Conservation (phyloP, 768 basidiomycete genomes). For the Lactarius hengduanensis region DNA sequence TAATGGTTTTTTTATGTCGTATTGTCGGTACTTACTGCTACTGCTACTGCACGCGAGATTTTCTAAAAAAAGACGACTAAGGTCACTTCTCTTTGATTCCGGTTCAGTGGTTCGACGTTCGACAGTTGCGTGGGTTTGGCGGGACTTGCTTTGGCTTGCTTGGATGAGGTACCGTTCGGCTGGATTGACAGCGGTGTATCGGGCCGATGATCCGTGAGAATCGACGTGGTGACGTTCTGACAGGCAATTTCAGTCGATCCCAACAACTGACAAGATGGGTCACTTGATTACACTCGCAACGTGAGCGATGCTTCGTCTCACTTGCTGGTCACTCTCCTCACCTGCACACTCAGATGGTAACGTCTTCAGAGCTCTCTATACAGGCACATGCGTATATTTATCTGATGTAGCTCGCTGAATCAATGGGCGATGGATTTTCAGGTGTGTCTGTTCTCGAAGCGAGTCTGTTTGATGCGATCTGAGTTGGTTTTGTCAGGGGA, state of each 20-base stretch:
- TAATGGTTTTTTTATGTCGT: background rate
- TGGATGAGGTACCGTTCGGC: background rate
- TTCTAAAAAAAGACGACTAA: too few relatives aligned
- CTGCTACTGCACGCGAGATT: background rate
- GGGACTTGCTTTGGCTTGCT: background rate
- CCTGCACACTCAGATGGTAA: constrained; percentile 21
- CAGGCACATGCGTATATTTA: background rate
- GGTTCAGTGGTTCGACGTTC: too few relatives aligned
- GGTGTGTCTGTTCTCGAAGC: constrained; percentile 39
- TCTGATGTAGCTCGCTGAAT: constrained; percentile 72
- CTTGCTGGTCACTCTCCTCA: background rate
- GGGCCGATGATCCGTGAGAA: background rate
- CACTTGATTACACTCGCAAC: constrained; percentile 88
- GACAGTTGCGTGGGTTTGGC: background rate
- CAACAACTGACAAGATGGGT: constrained; percentile 41
- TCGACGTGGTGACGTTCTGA: background rate
- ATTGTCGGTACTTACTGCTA: background rate
- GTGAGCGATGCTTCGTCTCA: constrained; percentile 43
- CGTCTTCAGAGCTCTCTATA: constrained; percentile 25
- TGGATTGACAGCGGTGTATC: background rate
- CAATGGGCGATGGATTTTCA: constrained; percentile 98
- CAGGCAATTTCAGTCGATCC: background rate
- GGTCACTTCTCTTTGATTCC: too few relatives aligned
- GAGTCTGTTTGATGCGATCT: background rate
- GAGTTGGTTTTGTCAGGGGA: constrained; percentile 58